Evolutionary conservation across 1,284 basidiomycete species (phyloP).

Genomic region (Heterobasidion irregulare): DNA sequence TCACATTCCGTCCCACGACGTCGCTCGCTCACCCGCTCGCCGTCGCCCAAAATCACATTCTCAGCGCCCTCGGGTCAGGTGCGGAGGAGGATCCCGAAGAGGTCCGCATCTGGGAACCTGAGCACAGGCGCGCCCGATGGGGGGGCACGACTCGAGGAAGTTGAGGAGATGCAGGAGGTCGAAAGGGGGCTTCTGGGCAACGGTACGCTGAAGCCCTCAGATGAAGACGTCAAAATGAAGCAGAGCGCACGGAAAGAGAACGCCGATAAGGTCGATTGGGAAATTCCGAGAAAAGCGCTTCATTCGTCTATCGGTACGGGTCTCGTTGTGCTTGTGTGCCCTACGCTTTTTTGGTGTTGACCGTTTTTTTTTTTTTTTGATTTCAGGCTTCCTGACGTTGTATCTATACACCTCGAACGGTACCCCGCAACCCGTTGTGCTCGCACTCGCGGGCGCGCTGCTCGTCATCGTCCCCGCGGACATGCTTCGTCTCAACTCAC

Average conservation of each 20-base stretch:
- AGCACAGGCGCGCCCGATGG: not conserved
- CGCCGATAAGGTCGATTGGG: conserved; percentile 45
- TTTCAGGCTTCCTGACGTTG: conserved; percentile 70
- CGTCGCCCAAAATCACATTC: conserved; percentile 37
- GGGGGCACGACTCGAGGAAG: conserved; percentile 8
- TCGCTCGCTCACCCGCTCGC: conserved; percentile 29
- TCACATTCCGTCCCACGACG: conserved; percentile 22
- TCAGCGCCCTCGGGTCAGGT: conserved; percentile 8
- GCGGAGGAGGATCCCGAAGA: conserved; percentile 12
- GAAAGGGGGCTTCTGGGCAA: not conserved
- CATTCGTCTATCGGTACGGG: conserved; percentile 85
- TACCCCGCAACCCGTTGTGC: conserved; percentile 50
- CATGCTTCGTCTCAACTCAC: conserved; percentile 66
- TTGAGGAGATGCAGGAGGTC: conserved; percentile 7
- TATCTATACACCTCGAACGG: conserved; percentile 63
- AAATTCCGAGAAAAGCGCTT: conserved; percentile 87
- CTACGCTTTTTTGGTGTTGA: not conserved
- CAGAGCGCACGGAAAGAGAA: not conserved
- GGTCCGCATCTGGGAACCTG: not conserved
- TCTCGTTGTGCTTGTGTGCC: conserved; percentile 7
- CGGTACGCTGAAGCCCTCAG: not conserved
- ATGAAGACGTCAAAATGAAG: not conserved
- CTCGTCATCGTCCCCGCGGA: conserved; percentile 72
- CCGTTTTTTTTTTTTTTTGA: conserved; percentile 1
- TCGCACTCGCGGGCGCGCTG: conserved; percentile 60